These are phyloP conservation scores for Pseudogymnoascus sp. DNA, from an alignment of 2,329 filamentous ascomycete genomes.

Conservation along the genomic window DNA sequence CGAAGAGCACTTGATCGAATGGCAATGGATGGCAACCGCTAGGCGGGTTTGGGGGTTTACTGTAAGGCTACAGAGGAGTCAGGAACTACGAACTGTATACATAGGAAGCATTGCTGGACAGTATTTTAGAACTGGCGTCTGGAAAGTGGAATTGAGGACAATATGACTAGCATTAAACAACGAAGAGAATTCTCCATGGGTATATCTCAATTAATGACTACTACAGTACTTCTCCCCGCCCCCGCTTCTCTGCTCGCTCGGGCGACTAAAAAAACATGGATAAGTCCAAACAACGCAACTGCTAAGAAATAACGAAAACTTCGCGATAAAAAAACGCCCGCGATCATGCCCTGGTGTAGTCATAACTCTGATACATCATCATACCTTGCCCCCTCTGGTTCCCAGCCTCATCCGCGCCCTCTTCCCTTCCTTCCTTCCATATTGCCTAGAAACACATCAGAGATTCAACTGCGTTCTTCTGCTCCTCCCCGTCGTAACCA, in stretches of 20 bases:
- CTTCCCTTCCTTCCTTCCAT: not conserved
- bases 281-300: conserved; percentile 3
- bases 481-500: not conserved
- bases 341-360: conserved; percentile 5
- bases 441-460: not conserved
- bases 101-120: not conserved
- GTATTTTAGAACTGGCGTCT: not conserved
- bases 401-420: not conserved
- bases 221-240: not conserved
- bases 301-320: conserved; percentile 5
- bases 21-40: not conserved
- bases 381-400: not conserved
- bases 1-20: conserved; percentile 10
- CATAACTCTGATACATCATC: conserved; percentile 5
- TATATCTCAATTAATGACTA: conserved; percentile 3
- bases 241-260: not conserved
- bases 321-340: not conserved
- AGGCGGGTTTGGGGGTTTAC: not conserved
- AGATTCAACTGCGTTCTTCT: not conserved
- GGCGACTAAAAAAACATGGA: not conserved
- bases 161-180: not conserved
- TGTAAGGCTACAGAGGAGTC: not conserved
- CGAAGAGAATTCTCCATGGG: not conserved
- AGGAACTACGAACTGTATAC: not conserved
- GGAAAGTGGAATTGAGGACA: not conserved